Evolutionary conservation across 192 early-diverging fungal genomes (phyloP).

Genomic region (Entophlyctis luteolus): DNA sequence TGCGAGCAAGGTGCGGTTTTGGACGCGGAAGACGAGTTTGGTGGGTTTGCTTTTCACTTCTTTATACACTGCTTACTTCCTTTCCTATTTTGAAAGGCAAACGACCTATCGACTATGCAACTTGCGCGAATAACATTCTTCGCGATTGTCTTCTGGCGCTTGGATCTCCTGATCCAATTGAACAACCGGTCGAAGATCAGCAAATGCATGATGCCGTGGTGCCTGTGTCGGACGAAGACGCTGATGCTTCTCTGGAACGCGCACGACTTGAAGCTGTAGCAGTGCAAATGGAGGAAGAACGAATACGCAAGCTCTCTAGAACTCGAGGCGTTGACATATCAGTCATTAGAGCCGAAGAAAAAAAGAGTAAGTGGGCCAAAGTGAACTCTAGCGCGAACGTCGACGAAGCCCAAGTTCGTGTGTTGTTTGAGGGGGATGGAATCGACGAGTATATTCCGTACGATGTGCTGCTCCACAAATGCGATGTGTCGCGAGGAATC

Average conservation of each 20-base stretch:
- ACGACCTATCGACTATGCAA: conserved; percentile 31
- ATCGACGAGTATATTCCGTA: conserved; percentile 30
- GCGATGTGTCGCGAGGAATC: conserved; percentile 35
- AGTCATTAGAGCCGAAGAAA: conserved; percentile 3
- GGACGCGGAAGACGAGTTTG: conserved; percentile 18
- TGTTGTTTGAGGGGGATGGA: conserved; percentile 19
- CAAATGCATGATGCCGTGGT: conserved; percentile 7
- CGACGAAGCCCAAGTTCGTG: conserved; percentile 16
- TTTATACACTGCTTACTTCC: background rate
- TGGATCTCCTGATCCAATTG: conserved; percentile 2
- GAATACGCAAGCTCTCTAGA: background rate
- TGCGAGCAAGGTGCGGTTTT: conserved; percentile 38
- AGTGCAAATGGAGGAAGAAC: conserved; percentile 4
- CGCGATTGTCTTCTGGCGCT: conserved; percentile 10
- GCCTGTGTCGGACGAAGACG: conserved; percentile 17
- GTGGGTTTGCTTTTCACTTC: conserved; percentile 11
- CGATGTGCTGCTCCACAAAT: conserved; percentile 47
- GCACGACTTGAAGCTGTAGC: conserved; percentile 20
- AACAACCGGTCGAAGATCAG: background rate
- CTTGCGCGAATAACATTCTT: background rate
- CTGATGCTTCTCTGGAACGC: conserved; percentile 14
- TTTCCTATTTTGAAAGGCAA: background rate
- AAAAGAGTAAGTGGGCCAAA: conserved; percentile 15
- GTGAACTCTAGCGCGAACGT: conserved; percentile 13
- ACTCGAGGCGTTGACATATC: conserved; percentile 14